These are phyloP conservation scores for Alternaria viburni DNA, from an alignment of 2,329 filamentous ascomycete genomes.

Conservation along the genomic window DNA sequence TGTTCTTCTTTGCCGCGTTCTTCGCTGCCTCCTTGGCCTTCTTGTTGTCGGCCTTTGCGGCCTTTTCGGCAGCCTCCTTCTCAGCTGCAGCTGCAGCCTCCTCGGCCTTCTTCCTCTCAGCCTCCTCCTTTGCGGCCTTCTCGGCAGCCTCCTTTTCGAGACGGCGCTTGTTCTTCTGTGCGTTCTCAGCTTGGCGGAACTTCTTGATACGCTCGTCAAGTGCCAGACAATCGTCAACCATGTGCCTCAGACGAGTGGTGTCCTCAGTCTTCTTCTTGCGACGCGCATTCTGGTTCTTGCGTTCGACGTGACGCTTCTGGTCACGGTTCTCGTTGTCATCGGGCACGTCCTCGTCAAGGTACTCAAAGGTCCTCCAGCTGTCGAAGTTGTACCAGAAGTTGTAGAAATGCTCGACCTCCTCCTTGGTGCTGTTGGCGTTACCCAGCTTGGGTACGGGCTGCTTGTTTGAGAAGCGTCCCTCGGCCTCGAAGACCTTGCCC, in stretches of 20 bases:
- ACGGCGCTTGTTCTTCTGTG: constrained; percentile 94
- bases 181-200: constrained; percentile 90
- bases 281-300: constrained; percentile 96
- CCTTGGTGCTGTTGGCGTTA: constrained; percentile 80
- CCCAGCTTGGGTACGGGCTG: constrained; percentile 90
- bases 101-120: constrained; percentile 80
- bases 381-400: constrained; percentile 99
- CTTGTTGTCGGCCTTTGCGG: constrained; percentile 80
- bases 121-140: constrained; percentile 85
- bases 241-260: constrained; percentile 83
- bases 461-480: constrained; percentile 88
- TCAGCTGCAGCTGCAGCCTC: constrained; percentile 81
- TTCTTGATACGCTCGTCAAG: constrained; percentile 96
- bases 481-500: constrained; percentile 86
- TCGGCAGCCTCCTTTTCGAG: constrained; percentile 90
- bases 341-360: constrained; percentile 97
- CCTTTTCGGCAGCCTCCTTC: constrained; percentile 86
- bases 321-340: constrained; percentile 99
- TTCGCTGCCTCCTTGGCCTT: constrained; percentile 99
- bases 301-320: constrained; percentile 97
- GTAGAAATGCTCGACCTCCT: constrained; percentile 94
- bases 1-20: constrained; percentile 99
- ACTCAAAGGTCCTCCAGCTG: constrained; percentile 97
- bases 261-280: constrained; percentile 99
- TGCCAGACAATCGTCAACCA: constrained; percentile 85